Conservation (phyloP, 1,284 basidiomycete species). For the Apiotrichum gamsii region DNA sequence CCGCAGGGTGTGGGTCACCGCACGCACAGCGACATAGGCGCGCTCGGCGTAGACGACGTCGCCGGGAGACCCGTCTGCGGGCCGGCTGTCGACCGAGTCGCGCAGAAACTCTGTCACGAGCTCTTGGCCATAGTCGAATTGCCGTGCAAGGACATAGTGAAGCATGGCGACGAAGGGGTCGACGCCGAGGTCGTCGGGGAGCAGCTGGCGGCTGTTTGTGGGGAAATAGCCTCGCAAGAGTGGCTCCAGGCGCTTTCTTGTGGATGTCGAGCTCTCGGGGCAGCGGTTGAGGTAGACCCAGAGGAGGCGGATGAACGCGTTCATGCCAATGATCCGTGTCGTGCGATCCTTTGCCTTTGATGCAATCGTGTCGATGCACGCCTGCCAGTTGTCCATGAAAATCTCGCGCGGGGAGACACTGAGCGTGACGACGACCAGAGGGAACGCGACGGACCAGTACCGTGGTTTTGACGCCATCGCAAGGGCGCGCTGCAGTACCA, state of each 20-base stretch:
- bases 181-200: constrained; percentile 66
- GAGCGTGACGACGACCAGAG: constrained; percentile 72
- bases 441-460: constrained; percentile 85
- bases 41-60: constrained; percentile 62
- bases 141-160: constrained; percentile 75
- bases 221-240: constrained; percentile 78
- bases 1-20: constrained; percentile 67
- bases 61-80: constrained; percentile 34
- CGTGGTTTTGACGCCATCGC: constrained; percentile 84
- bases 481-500: constrained; percentile 73
- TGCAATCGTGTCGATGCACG: constrained; percentile 63
- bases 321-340: constrained; percentile 66
- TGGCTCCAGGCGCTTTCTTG: constrained; percentile 68
- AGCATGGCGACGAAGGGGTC: constrained; percentile 72
- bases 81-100: constrained; percentile 53
- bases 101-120: constrained; percentile 72
- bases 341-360: constrained; percentile 80
- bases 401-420: constrained; percentile 82
- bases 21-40: constrained; percentile 68
- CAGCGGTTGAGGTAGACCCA: constrained; percentile 96
- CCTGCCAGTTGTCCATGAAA: constrained; percentile 74
- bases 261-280: constrained; percentile 72
- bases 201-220: constrained; percentile 57
- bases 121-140: constrained; percentile 80
- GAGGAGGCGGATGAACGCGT: constrained; percentile 73